Percentiles rank a stretch among this genome's conserved stretches.
Evolutionary conservation across 208 protist genomes (phyloP).

Genomic region (Leishmania turanica): DNA sequence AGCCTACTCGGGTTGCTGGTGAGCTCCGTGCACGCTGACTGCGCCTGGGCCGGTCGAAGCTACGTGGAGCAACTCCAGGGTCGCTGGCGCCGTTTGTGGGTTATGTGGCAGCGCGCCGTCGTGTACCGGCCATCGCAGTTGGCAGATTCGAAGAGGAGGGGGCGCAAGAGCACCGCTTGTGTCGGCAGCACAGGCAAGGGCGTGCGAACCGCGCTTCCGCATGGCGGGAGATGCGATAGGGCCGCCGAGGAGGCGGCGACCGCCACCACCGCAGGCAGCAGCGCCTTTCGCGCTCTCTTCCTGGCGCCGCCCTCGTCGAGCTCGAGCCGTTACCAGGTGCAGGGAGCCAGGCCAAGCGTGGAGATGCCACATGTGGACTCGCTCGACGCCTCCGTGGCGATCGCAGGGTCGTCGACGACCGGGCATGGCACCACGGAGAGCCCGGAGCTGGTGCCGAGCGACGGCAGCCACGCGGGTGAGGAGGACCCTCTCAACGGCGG

Average conservation of each 20-base stretch:
- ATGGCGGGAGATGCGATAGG: background rate
- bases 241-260: background rate
- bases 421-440: background rate
- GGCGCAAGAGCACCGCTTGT: background rate
- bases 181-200: background rate
- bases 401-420: background rate
- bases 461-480: background rate
- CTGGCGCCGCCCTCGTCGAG: background rate
- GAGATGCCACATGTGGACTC: conserved; percentile 3
- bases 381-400: background rate
- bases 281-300: conserved; percentile 8
- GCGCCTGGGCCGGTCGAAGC: conserved; percentile 54
- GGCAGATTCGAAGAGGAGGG: background rate
- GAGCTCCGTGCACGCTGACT: conserved; percentile 60
- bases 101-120: conserved; percentile 41
- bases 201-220: background rate
- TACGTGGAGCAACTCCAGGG: conserved; percentile 40
- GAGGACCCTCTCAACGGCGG: background rate
- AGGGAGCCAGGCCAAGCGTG: background rate
- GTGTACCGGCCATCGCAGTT: conserved; percentile 12
- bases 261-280: background rate
- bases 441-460: background rate
- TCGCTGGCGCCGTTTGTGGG: conserved; percentile 51
- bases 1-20: conserved; percentile 59
- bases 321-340: background rate